phyloP scores from a whole-genome alignment of 1,139 yeast genomes.

The Suhomyces bokatorum region DNA sequence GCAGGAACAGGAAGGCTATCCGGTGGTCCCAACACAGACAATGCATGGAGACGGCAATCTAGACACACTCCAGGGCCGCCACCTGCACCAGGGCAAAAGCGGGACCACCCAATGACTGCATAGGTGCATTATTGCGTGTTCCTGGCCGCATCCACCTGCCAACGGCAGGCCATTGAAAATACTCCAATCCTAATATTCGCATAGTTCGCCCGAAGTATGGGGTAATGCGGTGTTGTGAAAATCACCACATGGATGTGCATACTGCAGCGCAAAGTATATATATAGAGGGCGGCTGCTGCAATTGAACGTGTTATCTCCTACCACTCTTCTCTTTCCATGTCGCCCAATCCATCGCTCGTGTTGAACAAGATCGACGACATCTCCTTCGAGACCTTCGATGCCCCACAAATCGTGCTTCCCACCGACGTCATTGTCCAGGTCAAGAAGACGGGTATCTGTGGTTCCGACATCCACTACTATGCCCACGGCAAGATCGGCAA shows the following conservation, averaged over 20 bases:
- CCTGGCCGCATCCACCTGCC: not conserved
- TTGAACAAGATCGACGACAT: conserved; percentile 65
- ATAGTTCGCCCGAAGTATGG: conserved; percentile 7
- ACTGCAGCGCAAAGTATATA: not conserved
- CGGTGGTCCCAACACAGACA: too few species aligned
- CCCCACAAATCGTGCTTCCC: conserved; percentile 62
- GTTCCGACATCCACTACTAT: conserved; percentile 83
- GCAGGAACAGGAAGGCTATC: too few species aligned
- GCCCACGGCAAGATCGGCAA: conserved; percentile 78
- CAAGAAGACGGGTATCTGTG: conserved; percentile 83
- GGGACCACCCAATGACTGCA: too few species aligned
- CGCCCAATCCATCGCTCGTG: conserved; percentile 65
- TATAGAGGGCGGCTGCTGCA: not conserved
- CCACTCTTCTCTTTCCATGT: too few species aligned
- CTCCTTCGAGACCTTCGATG: conserved; percentile 61
- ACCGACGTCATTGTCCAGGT: conserved; percentile 75
- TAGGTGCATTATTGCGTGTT: not conserved
- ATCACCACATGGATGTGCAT: too few species aligned
- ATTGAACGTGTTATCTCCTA: too few species aligned
- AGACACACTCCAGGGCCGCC: too few species aligned
- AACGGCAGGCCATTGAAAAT: conserved; percentile 4
- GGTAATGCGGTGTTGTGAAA: conserved; percentile 3
- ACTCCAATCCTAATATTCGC: too few species aligned
- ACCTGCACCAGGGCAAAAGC: too few species aligned
- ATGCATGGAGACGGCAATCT: too few species aligned